Base-by-base conservation (phyloP, 108 stramenopile species). In the Nitzschia sp. region DNA sequence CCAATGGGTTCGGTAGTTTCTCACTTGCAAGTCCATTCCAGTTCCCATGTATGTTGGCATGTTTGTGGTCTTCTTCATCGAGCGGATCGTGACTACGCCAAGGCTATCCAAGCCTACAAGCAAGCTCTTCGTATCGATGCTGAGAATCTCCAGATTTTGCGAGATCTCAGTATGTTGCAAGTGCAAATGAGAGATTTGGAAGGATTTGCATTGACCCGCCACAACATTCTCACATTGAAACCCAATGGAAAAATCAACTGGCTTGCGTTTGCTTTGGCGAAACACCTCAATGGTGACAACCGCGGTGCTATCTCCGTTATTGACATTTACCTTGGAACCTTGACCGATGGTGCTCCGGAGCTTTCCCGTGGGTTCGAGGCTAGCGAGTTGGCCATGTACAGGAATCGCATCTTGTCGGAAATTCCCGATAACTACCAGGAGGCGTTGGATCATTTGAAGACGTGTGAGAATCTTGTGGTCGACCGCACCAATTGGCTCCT, bases 41-140 rank as follows among this genome's bases (percentile, higher is more conserved):
- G 91, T 65, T 93, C 90, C 26, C 97, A 97, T 80, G 95, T 98
- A 15, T 99, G 97, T 86, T 99, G 98, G 98, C 97, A 99, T 73
- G 98, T 99, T 60, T 97, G 88, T 63, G 98, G 98, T 56, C 77
- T 99, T 10, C 79, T 98, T 54, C 85, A 99, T 71, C 88, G 97
- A 53, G 78, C 90, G n/a, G 93, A 96, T 68, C 86, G 91, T 12
- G 95, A 99, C 70, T 98, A 99, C 78, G 77, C 71, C 59, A 95
- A 97, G 74, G 97, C 98, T 52, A 96, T 97, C 75, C 98, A 99
- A 85, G 95, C 95, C 63, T 99, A 97, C 82, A 96, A 95, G 67
- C 95, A 96, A 63, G 98, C 98, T 10, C 75, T 99, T 26, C 84
- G 93, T 24, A 95, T 97, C 41, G 96, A 99, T 61, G 56, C 78